Conservation (phyloP, 1,284 basidiomycete genomes). For the Athelia psychrophila region DNA sequence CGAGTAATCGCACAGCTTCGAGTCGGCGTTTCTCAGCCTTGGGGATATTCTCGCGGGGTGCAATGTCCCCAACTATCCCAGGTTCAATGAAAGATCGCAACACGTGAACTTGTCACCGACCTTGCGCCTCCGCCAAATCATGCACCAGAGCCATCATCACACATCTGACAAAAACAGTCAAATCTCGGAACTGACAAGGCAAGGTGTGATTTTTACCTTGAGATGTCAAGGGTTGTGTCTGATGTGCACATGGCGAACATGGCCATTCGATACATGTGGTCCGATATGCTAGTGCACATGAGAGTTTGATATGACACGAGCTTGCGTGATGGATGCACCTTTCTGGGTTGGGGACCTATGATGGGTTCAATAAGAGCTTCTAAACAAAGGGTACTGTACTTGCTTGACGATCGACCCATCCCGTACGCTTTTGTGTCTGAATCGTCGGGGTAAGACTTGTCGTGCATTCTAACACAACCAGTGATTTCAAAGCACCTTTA, state of each 20-base stretch:
- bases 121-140: constrained; percentile 95
- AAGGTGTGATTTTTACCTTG: constrained; percentile 49
- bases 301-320: constrained; percentile 2
- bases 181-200: not conserved
- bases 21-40: constrained; percentile 78
- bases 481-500: too few species aligned
- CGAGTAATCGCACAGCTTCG: constrained; percentile 53
- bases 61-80: constrained; percentile 83
- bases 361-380: not conserved
- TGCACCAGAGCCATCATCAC: constrained; percentile 91
- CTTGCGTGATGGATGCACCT: constrained; percentile 47
- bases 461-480: too few species aligned
- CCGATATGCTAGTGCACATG: constrained; percentile 68
- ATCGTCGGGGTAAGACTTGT: not conserved
- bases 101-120: constrained; percentile 25
- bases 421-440: constrained; percentile 92
- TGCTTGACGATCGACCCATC: constrained; percentile 86
- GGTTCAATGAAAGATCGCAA: too few species aligned
- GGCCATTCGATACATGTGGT: constrained; percentile 99
- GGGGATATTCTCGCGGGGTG: constrained; percentile 84
- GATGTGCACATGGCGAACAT: constrained; percentile 84
- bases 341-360: constrained; percentile 74
- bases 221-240: constrained; percentile 69
- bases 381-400: constrained; percentile 16
- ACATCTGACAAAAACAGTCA: constrained; percentile 52